Conservation (phyloP, 2,329 filamentous ascomycete species). For the Fusarium clavum region DNA sequence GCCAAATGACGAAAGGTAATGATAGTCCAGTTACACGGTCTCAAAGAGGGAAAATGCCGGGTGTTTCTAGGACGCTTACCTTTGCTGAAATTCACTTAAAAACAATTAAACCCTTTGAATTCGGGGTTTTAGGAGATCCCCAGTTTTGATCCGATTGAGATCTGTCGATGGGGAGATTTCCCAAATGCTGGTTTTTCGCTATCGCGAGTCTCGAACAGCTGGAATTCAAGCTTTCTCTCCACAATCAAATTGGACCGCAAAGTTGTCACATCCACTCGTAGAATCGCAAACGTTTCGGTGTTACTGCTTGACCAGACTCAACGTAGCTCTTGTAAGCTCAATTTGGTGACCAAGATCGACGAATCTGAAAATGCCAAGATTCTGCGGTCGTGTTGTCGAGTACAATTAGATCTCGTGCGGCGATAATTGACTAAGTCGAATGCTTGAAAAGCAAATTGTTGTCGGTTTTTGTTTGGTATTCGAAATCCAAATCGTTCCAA, state of each 20-base stretch:
- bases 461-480: neutral
- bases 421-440: neutral
- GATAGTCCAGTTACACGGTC: slow-evolving; percentile 16
- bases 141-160: slow-evolving; percentile 1
- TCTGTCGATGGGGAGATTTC: neutral
- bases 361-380: neutral
- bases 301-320: neutral
- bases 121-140: neutral
- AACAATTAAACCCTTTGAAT: slow-evolving; percentile 2
- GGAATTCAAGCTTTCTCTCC: slow-evolving; percentile 17
- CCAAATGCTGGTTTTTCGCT: neutral
- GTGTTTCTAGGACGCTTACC: slow-evolving; percentile 33
- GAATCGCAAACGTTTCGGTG: neutral
- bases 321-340: slow-evolving; percentile 4
- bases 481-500: neutral
- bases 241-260: slow-evolving; percentile 12
- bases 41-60: slow-evolving; percentile 18
- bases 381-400: neutral
- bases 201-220: slow-evolving; percentile 6
- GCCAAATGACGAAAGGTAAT: slow-evolving; percentile 44
- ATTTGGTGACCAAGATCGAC: neutral
- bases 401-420: neutral
- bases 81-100: slow-evolving; percentile 8
- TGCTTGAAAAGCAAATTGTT: neutral
- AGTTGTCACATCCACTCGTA: slow-evolving; percentile 11